Evolutionary conservation across 495 filamentous ascomycete genomes (phyloP), one percentile per base, ranked within the genome.

Genomic region (Talaromyces proteolyticus): DNA sequence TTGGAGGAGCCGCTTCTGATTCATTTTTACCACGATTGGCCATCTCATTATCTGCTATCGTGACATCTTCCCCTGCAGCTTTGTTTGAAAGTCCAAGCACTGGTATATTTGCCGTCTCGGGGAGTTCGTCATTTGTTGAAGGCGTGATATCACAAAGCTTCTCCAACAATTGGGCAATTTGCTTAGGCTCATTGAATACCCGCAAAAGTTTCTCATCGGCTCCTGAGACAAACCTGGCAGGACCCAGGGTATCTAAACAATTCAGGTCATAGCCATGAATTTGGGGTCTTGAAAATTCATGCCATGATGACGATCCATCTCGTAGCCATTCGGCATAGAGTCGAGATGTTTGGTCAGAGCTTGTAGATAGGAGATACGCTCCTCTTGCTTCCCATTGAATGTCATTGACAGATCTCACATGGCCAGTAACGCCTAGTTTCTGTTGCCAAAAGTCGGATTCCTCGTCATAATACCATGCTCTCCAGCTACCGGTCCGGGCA

Each of bases 261-360:
- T 97, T 99, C 53, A 99, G 75, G 62, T 96, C 93, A 60, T 99
- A 99, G 29, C 93, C 93, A 70, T 99, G 93, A 49, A 97, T 97
- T 59, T 99, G 93, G 16, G 93, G 94, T 41, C 93, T 78, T 6
- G 92, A 83, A 68, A 97, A 87, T 68, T 98, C 93, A 66, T 97
- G 93, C 94, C 94, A 98, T 24, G 87, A 84, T 45, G 58, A 54
- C 38, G 55, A 51, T 4, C 59, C 65, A 5, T 67, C 72, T 8
- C 74, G 70, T 42, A 78, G 72, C 93, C 93, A 98, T 64, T 85
- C 67, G n/a, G 90, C 87, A 64, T 88, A 89, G 26, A 98, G 73
- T 26, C 93, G 78, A n/a, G 93, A 95, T 3, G 94, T 98, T 64
- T 97, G 93, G 67, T 98, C 93, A 16, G 86, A 77, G 58, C 89